These are phyloP conservation scores for Backusella tuberculispora DNA, from an alignment of 192 early-diverging fungal species.

Conservation along the genomic window DNA sequence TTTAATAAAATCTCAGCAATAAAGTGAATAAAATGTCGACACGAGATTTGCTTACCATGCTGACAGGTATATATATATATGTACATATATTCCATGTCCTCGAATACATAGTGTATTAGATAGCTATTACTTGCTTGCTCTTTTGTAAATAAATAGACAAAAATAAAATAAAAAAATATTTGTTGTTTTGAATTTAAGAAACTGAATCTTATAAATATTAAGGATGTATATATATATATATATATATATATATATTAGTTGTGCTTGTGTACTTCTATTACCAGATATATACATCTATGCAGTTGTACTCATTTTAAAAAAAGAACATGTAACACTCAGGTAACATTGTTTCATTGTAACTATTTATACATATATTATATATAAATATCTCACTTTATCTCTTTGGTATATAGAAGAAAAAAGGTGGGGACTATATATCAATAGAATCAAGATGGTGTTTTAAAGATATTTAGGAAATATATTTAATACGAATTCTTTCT, in stretches of 20 bases:
- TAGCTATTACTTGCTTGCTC: background rate
- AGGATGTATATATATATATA: background rate
- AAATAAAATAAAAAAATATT: too few relatives aligned
- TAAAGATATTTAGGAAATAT: too few relatives aligned
- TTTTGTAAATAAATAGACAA: too few relatives aligned
- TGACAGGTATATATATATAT: background rate
- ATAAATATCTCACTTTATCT: background rate
- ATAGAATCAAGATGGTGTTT: too few relatives aligned
- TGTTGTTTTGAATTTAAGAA: background rate
- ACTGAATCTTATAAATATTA: background rate
- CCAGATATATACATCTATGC: background rate
- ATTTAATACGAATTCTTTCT: too few relatives aligned
- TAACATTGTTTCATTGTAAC: background rate
- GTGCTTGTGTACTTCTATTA: background rate
- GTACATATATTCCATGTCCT: background rate
- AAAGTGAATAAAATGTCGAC: background rate
- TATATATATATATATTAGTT: background rate
- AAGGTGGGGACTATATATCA: background rate
- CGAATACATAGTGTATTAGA: background rate
- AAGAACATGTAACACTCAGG: constrained; percentile 13
- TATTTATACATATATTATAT: background rate
- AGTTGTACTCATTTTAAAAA: constrained; percentile 11
- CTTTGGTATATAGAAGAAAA: background rate
- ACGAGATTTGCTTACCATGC: background rate
- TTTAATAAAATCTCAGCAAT: background rate